Percentiles rank a stretch among this genome's conserved stretches.
phyloP scores from a whole-genome alignment of 2,329 filamentous ascomycete species.

The Eutypella sp. region DNA sequence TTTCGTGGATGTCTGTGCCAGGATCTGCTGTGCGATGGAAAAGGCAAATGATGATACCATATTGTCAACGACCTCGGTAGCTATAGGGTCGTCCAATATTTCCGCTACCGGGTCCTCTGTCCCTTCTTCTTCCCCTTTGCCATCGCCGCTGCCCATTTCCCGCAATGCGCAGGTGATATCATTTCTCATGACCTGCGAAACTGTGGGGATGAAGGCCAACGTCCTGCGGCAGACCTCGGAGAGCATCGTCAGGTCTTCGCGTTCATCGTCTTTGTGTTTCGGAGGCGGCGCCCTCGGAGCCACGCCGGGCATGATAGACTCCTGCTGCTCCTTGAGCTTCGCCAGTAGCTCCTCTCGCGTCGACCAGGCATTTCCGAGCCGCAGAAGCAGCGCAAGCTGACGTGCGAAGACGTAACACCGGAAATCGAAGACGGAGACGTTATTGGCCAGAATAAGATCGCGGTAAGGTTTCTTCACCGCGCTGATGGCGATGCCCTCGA shows the following conservation, averaged over 20 bases:
- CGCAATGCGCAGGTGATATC: conserved; percentile 66
- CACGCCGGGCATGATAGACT: conserved; percentile 52
- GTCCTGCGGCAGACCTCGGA: conserved; percentile 81
- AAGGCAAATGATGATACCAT: conserved; percentile 75
- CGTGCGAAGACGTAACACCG: conserved; percentile 88
- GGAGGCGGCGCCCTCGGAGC: conserved; percentile 46
- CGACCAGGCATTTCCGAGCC: conserved; percentile 71
- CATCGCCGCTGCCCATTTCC: conserved; percentile 31
- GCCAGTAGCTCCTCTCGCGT: conserved; percentile 57
- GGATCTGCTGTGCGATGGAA: conserved; percentile 68
- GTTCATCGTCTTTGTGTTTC: conserved; percentile 49
- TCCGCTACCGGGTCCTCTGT: conserved; percentile 17
- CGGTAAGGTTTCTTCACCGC: conserved; percentile 75
- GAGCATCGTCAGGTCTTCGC: conserved; percentile 73
- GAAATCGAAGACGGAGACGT: conserved; percentile 96
- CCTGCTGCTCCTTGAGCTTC: conserved; percentile 58
- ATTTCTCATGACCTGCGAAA: conserved; percentile 71
- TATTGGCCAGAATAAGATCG: conserved; percentile 86
- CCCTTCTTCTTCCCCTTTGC: conserved; percentile 25
- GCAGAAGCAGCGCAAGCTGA: conserved; percentile 75
- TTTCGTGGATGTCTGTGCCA: conserved; percentile 68
- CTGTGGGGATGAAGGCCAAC: conserved; percentile 76
- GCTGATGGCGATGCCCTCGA: conserved; percentile 57
- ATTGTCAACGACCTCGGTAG: conserved; percentile 61
- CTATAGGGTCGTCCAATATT: conserved; percentile 28